Base-by-base conservation (phyloP, 2,329 filamentous ascomycete genomes). In the Myotisia sp. region DNA sequence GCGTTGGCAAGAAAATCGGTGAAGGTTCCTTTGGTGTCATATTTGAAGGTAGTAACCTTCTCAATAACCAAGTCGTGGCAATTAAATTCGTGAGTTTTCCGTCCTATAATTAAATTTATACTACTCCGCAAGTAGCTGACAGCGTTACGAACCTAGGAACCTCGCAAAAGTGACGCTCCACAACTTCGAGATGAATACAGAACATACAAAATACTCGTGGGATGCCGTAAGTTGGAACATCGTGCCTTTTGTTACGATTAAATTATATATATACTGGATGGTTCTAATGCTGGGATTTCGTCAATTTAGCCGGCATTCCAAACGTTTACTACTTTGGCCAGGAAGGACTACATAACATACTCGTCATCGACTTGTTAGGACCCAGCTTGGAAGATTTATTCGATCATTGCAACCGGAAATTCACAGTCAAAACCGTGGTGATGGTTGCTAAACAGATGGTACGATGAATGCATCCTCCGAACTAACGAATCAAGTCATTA, bases 251-350 rank as follows among this genome's bases (percentile, higher is more conserved):
- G 22, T 37, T 18, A 24, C 29, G 29, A n/a, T 10, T 22, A 8
- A 6, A 6, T 29, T 6, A 6, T 16, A 13, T 6, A 30, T 19
- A 6, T n/a, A 23, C 8, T 12, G 7, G 8, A 7, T 20, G 6
- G 17, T 5, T 16, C n/a, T 5, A 16, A 5, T 31, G 19, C 18
- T n/a, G 13, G 21, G 29, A 31, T 21, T 5, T 33, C n/a, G 18
- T 6, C 21, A 20, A 20, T 27, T 18, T 56, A 95, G 87, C 87
- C 52, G 90, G 90, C 52, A 95, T 98, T 48, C 90, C 90, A 52
- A 95, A 95, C 72, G 90, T 98, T 52, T 95, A 95, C 67, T 98
- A 95, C 64, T 98, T 95, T 49, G 90, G 90, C 42, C 90, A 98
- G 57, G 87, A 95, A 62, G 90, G 87, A 49, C 77, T 95, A 19